Evolutionary conservation across 2,329 filamentous ascomycete species (phyloP).

Genomic region (Emergomyces pasteurianus): DNA sequence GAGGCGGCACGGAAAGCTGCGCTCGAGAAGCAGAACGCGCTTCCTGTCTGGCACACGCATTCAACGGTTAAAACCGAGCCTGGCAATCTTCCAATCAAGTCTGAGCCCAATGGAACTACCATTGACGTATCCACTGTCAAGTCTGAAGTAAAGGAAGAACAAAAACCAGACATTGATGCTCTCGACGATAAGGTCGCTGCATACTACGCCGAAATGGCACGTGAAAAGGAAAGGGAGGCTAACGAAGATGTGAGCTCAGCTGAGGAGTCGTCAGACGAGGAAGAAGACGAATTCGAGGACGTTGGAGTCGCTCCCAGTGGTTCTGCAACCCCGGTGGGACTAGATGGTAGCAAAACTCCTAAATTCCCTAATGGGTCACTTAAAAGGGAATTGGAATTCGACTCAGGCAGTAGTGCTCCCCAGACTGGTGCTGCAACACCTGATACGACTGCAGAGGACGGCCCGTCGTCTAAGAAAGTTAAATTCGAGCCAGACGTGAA

Average conservation of each 20-base stretch:
- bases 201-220: conserved; percentile 36
- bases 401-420: conserved; percentile 27
- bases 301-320: conserved; percentile 17
- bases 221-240: conserved; percentile 31
- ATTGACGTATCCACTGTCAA: conserved; percentile 12
- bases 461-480: conserved; percentile 31
- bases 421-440: conserved; percentile 28
- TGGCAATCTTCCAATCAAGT: conserved; percentile 6
- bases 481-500: conserved; percentile 29
- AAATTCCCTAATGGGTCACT: conserved; percentile 15
- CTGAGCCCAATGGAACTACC: conserved; percentile 7
- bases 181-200: conserved; percentile 36
- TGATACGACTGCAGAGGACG: conserved; percentile 26
- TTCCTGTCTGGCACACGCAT: conserved; percentile 43
- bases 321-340: conserved; percentile 23
- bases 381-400: conserved; percentile 29
- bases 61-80: conserved; percentile 30
- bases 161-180: conserved; percentile 29
- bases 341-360: conserved; percentile 8
- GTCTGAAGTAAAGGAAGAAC: conserved; percentile 27
- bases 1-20: conserved; percentile 37
- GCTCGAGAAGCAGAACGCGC: conserved; percentile 39
- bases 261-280: conserved; percentile 15
- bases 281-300: conserved; percentile 15
- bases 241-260: conserved; percentile 31